phyloP scores from a whole-genome alignment of 257 asterid species.

The Plantago elongata region DNA sequence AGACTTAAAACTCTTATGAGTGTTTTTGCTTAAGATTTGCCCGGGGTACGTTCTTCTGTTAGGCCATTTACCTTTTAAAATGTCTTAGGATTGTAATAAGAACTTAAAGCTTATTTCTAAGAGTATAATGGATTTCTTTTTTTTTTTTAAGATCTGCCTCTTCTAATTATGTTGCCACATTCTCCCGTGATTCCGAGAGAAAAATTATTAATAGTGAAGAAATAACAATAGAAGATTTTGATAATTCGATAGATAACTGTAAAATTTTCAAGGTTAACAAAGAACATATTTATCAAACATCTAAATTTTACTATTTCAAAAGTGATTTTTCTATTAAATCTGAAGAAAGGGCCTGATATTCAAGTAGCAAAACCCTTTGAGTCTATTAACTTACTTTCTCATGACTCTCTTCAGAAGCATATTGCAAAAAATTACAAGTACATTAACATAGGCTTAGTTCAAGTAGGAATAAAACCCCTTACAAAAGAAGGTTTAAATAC shows the following conservation, averaged over 20 bases:
- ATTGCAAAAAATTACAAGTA: background rate
- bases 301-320: background rate
- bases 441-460: background rate
- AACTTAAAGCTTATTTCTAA: too few relatives aligned
- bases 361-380: background rate
- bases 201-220: background rate
- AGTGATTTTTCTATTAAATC: background rate
- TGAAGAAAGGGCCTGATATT: background rate
- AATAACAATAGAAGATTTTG: background rate
- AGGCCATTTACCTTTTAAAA: too few relatives aligned
- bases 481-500: constrained; percentile 9
- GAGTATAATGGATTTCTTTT: background rate
- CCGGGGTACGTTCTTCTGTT: too few relatives aligned
- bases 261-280: background rate
- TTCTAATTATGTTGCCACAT: background rate
- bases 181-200: background rate
- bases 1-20: too few relatives aligned
- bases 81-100: too few relatives aligned
- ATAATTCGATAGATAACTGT: background rate
- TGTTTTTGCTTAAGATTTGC: too few relatives aligned
- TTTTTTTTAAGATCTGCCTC: background rate
- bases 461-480: constrained; percentile 10
- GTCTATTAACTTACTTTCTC: background rate
- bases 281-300: background rate
- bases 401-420: background rate